phyloP scores from a whole-genome alignment of 2,329 filamentous ascomycete genomes.

The Fusarium sp. region DNA sequence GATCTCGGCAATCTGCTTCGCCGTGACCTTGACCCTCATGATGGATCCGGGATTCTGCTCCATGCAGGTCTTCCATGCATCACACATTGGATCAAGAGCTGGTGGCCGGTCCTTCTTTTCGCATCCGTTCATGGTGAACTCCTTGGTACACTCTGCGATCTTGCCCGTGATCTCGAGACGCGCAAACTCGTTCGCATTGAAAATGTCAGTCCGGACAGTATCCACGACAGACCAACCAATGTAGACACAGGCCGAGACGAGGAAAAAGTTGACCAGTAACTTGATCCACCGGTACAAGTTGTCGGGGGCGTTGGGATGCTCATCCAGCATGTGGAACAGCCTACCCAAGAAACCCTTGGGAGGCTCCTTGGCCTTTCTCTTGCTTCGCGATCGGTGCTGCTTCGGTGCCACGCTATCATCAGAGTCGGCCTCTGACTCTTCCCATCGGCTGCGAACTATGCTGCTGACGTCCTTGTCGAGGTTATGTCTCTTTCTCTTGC shows the following conservation, averaged over 20 bases:
- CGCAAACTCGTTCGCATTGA: conserved; percentile 76
- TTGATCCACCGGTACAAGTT: conserved; percentile 71
- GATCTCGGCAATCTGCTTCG: conserved; percentile 90
- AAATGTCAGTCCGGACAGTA: conserved; percentile 80
- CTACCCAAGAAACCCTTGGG: conserved; percentile 53
- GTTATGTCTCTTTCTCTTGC: conserved; percentile 66
- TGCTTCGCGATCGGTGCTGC: conserved; percentile 39
- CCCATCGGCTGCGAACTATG: conserved; percentile 58
- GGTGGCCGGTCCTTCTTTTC: conserved; percentile 71
- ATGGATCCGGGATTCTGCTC: conserved; percentile 82
- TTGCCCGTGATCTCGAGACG: conserved; percentile 77
- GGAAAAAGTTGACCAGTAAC: conserved; percentile 72
- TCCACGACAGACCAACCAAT: conserved; percentile 76
- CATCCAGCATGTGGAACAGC: conserved; percentile 65
- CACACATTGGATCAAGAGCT: conserved; percentile 78
- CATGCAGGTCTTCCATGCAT: conserved; percentile 90
- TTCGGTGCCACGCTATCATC: conserved; percentile 51
- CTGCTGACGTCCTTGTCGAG: conserved; percentile 66
- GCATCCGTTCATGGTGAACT: conserved; percentile 84
- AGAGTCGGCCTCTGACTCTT: conserved; percentile 63
- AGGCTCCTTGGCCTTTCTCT: conserved; percentile 37
- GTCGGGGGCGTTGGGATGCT: conserved; percentile 69
- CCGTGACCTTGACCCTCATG: conserved; percentile 83
- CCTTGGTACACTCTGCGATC: conserved; percentile 78
- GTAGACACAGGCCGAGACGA: conserved; percentile 70